Conservation (phyloP, 495 filamentous ascomycete species). For the Cercophora scortea region DNA sequence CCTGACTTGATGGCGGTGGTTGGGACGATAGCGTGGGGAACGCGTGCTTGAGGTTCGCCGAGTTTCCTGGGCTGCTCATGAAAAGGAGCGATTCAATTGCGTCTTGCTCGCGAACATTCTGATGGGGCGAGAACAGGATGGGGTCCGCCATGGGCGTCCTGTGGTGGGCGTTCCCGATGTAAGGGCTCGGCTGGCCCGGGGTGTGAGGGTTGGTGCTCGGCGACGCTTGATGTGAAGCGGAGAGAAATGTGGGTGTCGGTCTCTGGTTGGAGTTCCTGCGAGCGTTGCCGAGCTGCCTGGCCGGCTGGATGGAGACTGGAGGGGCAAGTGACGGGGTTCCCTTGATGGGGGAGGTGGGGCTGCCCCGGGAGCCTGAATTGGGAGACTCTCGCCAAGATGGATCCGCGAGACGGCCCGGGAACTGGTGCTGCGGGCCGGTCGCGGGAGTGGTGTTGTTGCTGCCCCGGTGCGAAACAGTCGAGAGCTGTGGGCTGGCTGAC, state of each 20-base stretch:
- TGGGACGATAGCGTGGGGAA: slow-evolving; percentile 32
- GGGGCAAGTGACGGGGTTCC: slow-evolving; percentile 24
- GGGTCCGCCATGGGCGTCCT: slow-evolving; percentile 59
- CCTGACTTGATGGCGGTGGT: slow-evolving; percentile 15
- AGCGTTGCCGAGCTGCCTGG: slow-evolving; percentile 18
- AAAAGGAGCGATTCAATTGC: slow-evolving; percentile 82
- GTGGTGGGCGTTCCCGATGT: slow-evolving; percentile 18
- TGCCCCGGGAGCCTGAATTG: slow-evolving; percentile 9
- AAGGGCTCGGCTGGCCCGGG: slow-evolving; percentile 31
- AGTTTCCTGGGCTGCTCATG: slow-evolving; percentile 80
- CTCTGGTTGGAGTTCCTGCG: slow-evolving; percentile 32
- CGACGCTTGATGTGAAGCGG: slow-evolving; percentile 25
- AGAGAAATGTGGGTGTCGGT: slow-evolving; percentile 30
- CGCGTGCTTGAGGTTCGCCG: slow-evolving; percentile 46
- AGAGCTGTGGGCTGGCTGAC: slow-evolving; percentile 38
- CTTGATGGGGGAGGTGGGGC: slow-evolving; percentile 21
- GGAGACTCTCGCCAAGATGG: slow-evolving; percentile 9
- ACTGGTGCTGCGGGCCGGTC: slow-evolving; percentile 18
- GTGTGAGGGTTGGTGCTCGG: slow-evolving; percentile 28
- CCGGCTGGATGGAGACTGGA: slow-evolving; percentile 27
- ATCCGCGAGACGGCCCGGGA: slow-evolving; percentile 8
- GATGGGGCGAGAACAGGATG: slow-evolving; percentile 40
- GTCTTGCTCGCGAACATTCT: slow-evolving; percentile 63
- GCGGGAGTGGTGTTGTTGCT: slow-evolving; percentile 26
- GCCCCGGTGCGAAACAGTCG: slow-evolving; percentile 19